Evolutionary conservation across 108 stramenopile species (phyloP), one percentile per base, ranked within the genome.

Genomic region (Cyclostephanos tholiformis): DNA sequence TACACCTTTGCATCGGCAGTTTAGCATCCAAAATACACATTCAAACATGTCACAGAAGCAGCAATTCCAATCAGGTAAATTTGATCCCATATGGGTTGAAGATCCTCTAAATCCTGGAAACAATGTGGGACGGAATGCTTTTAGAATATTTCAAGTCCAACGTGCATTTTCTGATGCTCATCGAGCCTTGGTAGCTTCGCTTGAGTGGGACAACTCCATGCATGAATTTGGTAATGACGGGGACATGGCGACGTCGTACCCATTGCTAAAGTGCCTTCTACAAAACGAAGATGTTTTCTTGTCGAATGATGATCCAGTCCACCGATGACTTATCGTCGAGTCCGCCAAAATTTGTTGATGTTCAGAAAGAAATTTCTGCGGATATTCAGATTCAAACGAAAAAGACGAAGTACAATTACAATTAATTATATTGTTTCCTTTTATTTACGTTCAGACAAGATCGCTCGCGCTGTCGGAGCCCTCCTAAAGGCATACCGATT

Each of bases 51-150:
- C 55, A 32, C 51, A 73, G 23, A 48, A 30, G 22, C 79, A 50
- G 46, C 55, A 63, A 23, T 68, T 62, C 35, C 79, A 74, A 16
- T 78, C 82, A 46, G 78, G 83, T 12, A 75, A 74, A 65, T 92
- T 97, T 71, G 97, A 97, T 82, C 97, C 96, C 9, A 82, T 97
- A 35, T 95, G 91, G 84, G 91, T 96, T 41, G 97, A 97, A 76
- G 97, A 97, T 71, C 97, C 96, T 8, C 72, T 97, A 41, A 84
- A 86, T 48, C 67, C 86, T 26, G 84, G 89, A 39, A 97, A 97
- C 77, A 97, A 97, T 75, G 95, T 97, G 39, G 96, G 96, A 38
- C 75, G 96, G 25, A 97, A 97, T 71, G 89, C 95, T 41, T 97
- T 97, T 81, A 87, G 97, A 58, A 95, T 97, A 46, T 86, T 90